Percentiles rank a stretch among this genome's conserved stretches.
phyloP scores from a whole-genome alignment of 192 early-diverging fungal genomes.

The Backusella morwellensis region DNA sequence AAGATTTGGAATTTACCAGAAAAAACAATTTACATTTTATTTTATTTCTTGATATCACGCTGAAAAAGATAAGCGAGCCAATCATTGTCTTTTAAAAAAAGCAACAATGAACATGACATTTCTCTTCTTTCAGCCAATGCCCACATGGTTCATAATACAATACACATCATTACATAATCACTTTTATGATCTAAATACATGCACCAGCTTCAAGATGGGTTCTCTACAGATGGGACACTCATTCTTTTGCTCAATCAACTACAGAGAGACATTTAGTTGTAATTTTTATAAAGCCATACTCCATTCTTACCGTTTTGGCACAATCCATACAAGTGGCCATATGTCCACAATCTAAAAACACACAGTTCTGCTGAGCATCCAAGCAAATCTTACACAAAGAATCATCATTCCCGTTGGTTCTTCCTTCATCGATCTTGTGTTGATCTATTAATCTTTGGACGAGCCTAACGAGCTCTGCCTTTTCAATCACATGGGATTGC shows the following conservation, averaged over 20 bases:
- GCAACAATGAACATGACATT: background rate
- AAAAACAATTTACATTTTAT: background rate
- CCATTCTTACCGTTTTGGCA: slow-evolving; percentile 47
- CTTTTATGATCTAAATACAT: slow-evolving; percentile 58
- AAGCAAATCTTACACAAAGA: slow-evolving; percentile 82
- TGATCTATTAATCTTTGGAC: slow-evolving; percentile 66
- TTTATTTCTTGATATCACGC: background rate
- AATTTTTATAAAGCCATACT: background rate
- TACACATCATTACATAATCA: too few species aligned
- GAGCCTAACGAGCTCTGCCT: slow-evolving; percentile 65
- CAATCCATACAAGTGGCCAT: slow-evolving; percentile 83
- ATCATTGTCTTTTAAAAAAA: background rate
- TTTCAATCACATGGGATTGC: slow-evolving; percentile 68
- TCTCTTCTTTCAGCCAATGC: background rate
- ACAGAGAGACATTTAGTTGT: background rate
- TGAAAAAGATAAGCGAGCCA: background rate
- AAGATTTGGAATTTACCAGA: background rate
- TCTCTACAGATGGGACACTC: slow-evolving; percentile 86
- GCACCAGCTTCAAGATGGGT: slow-evolving; percentile 61
- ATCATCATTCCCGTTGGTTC: slow-evolving; percentile 54
- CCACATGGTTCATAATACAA: too few species aligned
- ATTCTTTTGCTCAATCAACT: slow-evolving; percentile 46
- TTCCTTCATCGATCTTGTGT: slow-evolving; percentile 10
- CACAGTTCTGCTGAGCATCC: slow-evolving; percentile 77
- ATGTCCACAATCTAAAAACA: slow-evolving; percentile 85